phyloP scores from a whole-genome alignment of 208 protist species.

The Leishmania aethiopica region DNA sequence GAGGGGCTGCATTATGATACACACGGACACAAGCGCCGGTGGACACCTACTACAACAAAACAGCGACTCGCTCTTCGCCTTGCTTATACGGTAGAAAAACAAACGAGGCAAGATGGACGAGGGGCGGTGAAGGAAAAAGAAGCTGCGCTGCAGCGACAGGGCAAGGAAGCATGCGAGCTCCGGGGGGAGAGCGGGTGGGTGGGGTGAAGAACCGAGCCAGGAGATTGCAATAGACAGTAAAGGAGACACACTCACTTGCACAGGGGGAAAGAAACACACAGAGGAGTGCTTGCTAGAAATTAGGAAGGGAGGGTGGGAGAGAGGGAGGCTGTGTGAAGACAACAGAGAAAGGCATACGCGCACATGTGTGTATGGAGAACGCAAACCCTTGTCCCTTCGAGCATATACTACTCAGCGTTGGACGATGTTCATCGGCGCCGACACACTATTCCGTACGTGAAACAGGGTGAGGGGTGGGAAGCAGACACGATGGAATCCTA shows the following conservation, averaged over 20 bases:
- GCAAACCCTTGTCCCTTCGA: background rate
- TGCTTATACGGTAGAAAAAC: background rate
- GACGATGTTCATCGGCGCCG: background rate
- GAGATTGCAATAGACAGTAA: background rate
- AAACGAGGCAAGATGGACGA: too few species aligned
- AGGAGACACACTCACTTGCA: background rate
- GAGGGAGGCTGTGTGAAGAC: background rate
- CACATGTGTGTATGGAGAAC: background rate
- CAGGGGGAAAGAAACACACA: background rate
- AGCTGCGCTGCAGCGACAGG: background rate
- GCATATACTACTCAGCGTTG: background rate
- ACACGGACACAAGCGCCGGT: background rate
- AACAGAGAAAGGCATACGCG: slow-evolving; percentile 1
- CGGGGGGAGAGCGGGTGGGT: slow-evolving; percentile 1
- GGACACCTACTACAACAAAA: background rate
- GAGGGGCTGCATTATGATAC: slow-evolving; percentile 14
- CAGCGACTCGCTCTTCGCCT: background rate
- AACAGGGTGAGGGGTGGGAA: background rate
- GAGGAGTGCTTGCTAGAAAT: background rate
- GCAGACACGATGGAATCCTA: background rate
- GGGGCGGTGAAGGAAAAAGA: background rate
- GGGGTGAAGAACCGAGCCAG: background rate
- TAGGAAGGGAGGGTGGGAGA: background rate
- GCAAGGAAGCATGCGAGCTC: background rate
- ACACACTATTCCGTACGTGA: background rate